These are phyloP conservation scores for Cercospora citrullina DNA, from an alignment of 2,329 filamentous ascomycete species.

Conservation along the genomic window DNA sequence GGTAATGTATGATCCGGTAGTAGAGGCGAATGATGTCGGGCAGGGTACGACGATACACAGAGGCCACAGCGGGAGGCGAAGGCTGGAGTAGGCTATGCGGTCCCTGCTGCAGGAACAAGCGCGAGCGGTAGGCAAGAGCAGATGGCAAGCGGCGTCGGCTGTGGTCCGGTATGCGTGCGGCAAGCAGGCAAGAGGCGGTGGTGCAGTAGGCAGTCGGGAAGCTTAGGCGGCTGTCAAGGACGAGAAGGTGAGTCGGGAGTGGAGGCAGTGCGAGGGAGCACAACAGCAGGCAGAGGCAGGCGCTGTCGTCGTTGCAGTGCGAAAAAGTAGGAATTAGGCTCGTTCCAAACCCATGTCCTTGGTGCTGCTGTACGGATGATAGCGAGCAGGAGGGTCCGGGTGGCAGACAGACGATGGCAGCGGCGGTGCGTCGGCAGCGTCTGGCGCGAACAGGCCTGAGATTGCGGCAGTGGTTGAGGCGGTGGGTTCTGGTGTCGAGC, in stretches of 20 bases:
- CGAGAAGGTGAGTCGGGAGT: not conserved
- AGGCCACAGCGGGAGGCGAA: not conserved
- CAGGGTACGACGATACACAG: not conserved
- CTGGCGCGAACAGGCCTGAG: not conserved
- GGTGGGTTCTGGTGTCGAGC: not conserved
- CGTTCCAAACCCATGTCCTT: conserved; percentile 9
- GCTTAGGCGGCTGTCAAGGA: not conserved
- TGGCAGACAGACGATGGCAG: not conserved
- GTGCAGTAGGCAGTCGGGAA: not conserved
- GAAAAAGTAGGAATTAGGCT: not conserved
- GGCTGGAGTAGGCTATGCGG: conserved; percentile 7
- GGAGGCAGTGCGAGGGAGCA: not conserved
- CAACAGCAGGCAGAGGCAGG: not conserved
- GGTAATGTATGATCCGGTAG: not conserved
- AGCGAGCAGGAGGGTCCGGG: not conserved
- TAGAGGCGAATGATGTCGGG: conserved; percentile 3
- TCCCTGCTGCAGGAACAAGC: conserved; percentile 13
- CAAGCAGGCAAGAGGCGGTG: not conserved
- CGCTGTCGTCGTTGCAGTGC: not conserved
- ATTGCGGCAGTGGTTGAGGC: not conserved
- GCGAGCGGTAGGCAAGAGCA: not conserved
- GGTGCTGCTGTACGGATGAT: conserved; percentile 3
- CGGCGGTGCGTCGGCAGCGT: not conserved
- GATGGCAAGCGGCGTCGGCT: not conserved
- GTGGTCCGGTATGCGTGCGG: not conserved